These are phyloP conservation scores for Cytospora paraplurivora DNA, from an alignment of 2,329 filamentous ascomycete genomes.

Conservation along the genomic window DNA sequence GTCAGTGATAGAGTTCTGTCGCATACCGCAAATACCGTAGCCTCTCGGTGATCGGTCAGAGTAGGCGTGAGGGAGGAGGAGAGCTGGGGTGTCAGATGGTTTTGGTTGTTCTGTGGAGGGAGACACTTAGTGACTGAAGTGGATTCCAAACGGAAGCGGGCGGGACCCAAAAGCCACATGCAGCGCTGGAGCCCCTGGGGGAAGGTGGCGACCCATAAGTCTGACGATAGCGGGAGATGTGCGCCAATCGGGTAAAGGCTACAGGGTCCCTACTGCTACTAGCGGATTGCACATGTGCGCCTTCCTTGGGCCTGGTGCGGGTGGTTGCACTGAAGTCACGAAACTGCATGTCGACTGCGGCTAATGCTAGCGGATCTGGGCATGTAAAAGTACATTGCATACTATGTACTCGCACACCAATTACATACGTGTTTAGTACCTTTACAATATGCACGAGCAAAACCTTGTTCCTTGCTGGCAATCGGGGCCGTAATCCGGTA, in stretches of 20 bases:
- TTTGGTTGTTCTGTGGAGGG: slow-evolving; percentile 5
- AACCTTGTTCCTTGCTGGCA: too few relatives aligned
- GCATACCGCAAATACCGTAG: not conserved
- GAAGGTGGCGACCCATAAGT: not conserved
- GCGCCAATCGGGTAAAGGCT: not conserved
- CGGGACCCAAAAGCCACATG: not conserved
- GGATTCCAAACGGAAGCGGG: not conserved
- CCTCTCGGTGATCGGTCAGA: slow-evolving; percentile 1
- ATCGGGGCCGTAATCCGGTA: too few relatives aligned
- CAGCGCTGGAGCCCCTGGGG: not conserved
- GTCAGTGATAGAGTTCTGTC: slow-evolving; percentile 10
- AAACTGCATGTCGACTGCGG: not conserved
- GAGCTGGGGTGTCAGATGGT: slow-evolving; percentile 13
- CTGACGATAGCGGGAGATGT: not conserved
- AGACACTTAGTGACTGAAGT: not conserved
- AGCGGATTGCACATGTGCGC: too few relatives aligned
- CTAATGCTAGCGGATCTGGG: too few relatives aligned
- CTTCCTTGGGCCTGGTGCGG: too few relatives aligned
- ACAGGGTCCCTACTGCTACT: too few relatives aligned
- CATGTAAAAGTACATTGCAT: too few relatives aligned
- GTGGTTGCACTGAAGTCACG: not conserved
- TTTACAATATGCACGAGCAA: too few relatives aligned
- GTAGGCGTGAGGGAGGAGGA: slow-evolving; percentile 7
- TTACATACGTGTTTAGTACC: too few relatives aligned
- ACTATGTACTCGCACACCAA: too few relatives aligned